Evolutionary conservation across 1,139 yeast genomes (phyloP).

Genomic region (Yamadazyma diospyri): DNA sequence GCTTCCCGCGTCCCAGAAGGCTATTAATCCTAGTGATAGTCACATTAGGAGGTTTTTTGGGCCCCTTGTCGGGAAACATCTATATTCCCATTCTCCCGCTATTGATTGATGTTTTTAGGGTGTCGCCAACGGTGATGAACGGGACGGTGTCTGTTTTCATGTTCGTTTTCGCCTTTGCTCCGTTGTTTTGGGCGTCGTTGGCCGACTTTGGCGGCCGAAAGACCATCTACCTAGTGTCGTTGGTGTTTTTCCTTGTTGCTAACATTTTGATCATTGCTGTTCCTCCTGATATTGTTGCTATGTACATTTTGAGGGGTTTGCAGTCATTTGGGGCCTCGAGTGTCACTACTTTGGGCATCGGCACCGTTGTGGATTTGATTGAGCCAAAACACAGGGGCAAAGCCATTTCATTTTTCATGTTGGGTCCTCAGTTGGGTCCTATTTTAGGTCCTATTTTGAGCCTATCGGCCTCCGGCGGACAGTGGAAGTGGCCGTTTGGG

Average conservation of each 20-base stretch:
- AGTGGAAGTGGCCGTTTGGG: slow-evolving; percentile 61
- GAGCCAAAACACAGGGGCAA: slow-evolving; percentile 48
- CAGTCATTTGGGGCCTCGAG: slow-evolving; percentile 58
- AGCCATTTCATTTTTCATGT: slow-evolving; percentile 51
- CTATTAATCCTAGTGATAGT: slow-evolving; percentile 30
- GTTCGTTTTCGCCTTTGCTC: slow-evolving; percentile 54
- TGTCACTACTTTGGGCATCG: slow-evolving; percentile 55
- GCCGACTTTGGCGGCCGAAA: slow-evolving; percentile 61
- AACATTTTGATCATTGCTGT: slow-evolving; percentile 46
- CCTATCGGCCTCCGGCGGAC: slow-evolving; percentile 28
- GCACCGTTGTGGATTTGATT: slow-evolving; percentile 50
- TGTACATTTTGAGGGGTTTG: slow-evolving; percentile 41
- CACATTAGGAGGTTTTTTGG: slow-evolving; percentile 51
- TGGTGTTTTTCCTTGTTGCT: slow-evolving; percentile 41
- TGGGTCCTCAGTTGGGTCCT: slow-evolving; percentile 62
- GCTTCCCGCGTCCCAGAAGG: slow-evolving; percentile 15
- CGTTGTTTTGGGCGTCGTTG: slow-evolving; percentile 52
- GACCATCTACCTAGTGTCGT: slow-evolving; percentile 43
- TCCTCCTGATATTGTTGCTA: slow-evolving; percentile 44
- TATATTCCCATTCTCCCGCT: slow-evolving; percentile 55
- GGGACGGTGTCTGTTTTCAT: slow-evolving; percentile 61
- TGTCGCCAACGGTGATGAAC: slow-evolving; percentile 45
- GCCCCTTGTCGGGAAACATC: slow-evolving; percentile 59
- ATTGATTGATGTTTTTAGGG: slow-evolving; percentile 38
- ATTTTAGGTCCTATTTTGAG: slow-evolving; percentile 52